Evolutionary conservation across 495 filamentous ascomycete genomes (phyloP).

Genomic region (Physcia stellaris): DNA sequence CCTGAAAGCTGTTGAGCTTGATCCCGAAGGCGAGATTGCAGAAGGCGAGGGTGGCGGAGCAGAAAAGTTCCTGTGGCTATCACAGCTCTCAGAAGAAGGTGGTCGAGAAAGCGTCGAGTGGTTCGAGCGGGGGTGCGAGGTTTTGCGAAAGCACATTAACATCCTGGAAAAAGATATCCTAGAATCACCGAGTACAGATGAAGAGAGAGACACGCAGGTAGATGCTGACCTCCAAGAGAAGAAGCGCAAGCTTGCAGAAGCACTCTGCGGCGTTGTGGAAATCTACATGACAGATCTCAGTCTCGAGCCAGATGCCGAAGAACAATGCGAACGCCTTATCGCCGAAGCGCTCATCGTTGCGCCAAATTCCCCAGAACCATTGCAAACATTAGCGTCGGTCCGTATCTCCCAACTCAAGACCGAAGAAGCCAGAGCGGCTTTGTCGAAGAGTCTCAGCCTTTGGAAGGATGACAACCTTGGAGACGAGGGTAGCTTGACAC

Average conservation of each 20-base stretch:
- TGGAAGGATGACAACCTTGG: slow-evolving; percentile 60
- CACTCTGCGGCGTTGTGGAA: slow-evolving; percentile 80
- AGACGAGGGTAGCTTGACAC: slow-evolving; percentile 46
- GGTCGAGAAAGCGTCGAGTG: slow-evolving; percentile 71
- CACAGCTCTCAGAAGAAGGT: slow-evolving; percentile 80
- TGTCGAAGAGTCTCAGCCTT: slow-evolving; percentile 57
- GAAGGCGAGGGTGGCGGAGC: slow-evolving; percentile 61
- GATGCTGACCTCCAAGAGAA: slow-evolving; percentile 40
- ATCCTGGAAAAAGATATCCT: slow-evolving; percentile 25
- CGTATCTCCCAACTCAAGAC: slow-evolving; percentile 71
- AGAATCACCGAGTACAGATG: slow-evolving; percentile 13
- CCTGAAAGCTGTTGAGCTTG: slow-evolving; percentile 50
- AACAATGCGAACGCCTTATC: slow-evolving; percentile 67
- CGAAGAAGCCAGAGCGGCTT: slow-evolving; percentile 65
- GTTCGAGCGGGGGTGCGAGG: slow-evolving; percentile 70
- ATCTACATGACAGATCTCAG: slow-evolving; percentile 97
- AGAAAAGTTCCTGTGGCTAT: slow-evolving; percentile 92
- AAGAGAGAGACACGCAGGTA: slow-evolving; percentile 15
- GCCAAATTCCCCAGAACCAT: slow-evolving; percentile 62
- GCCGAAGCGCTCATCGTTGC: slow-evolving; percentile 72
- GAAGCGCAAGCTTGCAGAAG: slow-evolving; percentile 63
- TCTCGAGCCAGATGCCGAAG: slow-evolving; percentile 82
- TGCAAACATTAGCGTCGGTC: slow-evolving; percentile 88
- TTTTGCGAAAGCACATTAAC: slow-evolving; percentile 53
- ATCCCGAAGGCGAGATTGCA: slow-evolving; percentile 51